Conservation (phyloP, 164 flowering plant species). For the Berberis thunbergii region DNA sequence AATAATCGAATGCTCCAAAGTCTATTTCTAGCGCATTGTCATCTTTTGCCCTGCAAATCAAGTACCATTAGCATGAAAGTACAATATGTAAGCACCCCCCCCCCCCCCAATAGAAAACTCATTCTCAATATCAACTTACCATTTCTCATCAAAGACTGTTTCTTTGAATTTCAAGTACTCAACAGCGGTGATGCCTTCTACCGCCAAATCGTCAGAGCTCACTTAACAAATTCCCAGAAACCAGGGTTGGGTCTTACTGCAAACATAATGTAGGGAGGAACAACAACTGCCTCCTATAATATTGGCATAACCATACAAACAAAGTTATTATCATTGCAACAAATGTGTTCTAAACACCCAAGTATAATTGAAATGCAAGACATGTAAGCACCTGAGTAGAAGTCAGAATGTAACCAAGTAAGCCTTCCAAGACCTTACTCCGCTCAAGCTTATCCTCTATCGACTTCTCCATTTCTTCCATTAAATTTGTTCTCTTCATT, state of each 20-base stretch:
- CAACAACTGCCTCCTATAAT: slow-evolving; percentile 83
- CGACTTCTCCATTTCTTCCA: slow-evolving; percentile 58
- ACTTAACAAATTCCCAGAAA: slow-evolving; percentile 84
- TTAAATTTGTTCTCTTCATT: slow-evolving; percentile 53
- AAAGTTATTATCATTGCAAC: too few species aligned
- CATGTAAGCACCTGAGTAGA: slow-evolving; percentile 51
- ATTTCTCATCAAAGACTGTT: slow-evolving; percentile 51
- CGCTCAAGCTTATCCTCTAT: slow-evolving; percentile 65
- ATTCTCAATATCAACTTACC: slow-evolving; percentile 10
- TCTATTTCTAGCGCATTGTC: slow-evolving; percentile 85
- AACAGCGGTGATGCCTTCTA: slow-evolving; percentile 43
- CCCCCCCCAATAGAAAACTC: too few species aligned
- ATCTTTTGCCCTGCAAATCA: slow-evolving; percentile 72
- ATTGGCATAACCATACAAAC: neutral
- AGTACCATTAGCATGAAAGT: neutral
- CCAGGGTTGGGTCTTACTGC: slow-evolving; percentile 90
- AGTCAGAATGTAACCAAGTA: slow-evolving; percentile 67
- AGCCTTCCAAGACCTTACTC: slow-evolving; percentile 50
- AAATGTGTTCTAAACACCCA: too few species aligned
- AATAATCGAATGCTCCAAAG: slow-evolving; percentile 63
- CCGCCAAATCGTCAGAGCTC: slow-evolving; percentile 50
- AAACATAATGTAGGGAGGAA: slow-evolving; percentile 77
- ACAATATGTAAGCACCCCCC: neutral
- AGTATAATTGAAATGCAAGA: neutral
- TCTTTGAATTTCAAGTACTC: slow-evolving; percentile 87